phyloP scores from a whole-genome alignment of 768 basidiomycete genomes.

The Leccinellum rugosiceps region DNA sequence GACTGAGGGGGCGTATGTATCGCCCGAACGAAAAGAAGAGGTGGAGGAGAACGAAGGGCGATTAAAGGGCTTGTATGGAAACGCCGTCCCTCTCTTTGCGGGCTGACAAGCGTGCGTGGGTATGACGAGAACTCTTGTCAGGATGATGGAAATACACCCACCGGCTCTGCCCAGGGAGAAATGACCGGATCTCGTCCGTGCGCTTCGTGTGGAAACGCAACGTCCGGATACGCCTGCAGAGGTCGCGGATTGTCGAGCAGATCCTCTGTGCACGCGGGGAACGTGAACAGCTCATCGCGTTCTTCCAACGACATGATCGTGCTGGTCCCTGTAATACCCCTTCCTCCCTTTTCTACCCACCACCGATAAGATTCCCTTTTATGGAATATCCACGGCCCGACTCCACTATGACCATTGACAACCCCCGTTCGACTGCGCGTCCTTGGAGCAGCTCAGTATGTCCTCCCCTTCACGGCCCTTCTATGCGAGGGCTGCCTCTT shows the following conservation, averaged over 20 bases:
- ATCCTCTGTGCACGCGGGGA: conserved; percentile 5
- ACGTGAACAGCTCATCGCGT: conserved; percentile 9
- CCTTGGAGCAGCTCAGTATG: background rate
- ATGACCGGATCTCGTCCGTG: conserved; percentile 13
- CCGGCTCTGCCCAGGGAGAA: conserved; percentile 21
- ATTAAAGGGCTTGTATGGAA: conserved; percentile 30
- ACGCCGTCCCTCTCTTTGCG: conserved; percentile 19
- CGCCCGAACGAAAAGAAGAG: conserved; percentile 28
- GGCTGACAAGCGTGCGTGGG: conserved; percentile 14
- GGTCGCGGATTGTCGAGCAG: background rate
- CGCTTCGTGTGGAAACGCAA: background rate
- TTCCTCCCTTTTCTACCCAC: background rate
- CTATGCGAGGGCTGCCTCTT: conserved; percentile 29
- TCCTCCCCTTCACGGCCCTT: conserved; percentile 3
- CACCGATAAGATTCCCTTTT: conserved; percentile 4
- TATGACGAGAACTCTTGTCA: background rate
- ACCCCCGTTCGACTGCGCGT: conserved; percentile 8
- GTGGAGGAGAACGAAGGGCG: conserved; percentile 33
- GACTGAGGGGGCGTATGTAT: conserved; percentile 28
- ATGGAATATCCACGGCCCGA: conserved; percentile 10
- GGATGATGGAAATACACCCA: background rate
- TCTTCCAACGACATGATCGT: conserved; percentile 15
- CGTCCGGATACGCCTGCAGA: conserved; percentile 12
- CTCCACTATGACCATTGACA: conserved; percentile 16
- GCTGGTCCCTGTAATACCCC: background rate